Conservation (phyloP, 805 yeast genomes). For the Ogataea haglerorum region DNA sequence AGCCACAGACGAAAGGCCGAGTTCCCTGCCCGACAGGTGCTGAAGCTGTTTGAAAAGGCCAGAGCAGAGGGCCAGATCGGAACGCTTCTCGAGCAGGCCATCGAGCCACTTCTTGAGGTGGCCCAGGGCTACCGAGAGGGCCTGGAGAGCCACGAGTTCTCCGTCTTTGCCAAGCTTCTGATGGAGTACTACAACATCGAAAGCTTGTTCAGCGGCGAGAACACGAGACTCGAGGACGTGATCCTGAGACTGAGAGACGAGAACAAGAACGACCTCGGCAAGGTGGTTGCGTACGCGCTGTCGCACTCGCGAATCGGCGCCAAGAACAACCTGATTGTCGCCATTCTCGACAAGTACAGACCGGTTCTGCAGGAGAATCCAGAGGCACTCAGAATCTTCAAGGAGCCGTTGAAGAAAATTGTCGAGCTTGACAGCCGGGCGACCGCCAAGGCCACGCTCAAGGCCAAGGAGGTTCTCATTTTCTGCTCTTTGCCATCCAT, state of each 20-base stretch:
- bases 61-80: conserved; percentile 47
- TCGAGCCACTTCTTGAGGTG: conserved; percentile 71
- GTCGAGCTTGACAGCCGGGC: conserved; percentile 88
- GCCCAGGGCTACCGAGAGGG: conserved; percentile 73
- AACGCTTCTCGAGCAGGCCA: conserved; percentile 49
- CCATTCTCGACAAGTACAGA: conserved; percentile 79
- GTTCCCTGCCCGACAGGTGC: conserved; percentile 88
- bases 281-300: conserved; percentile 69
- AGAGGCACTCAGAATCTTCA: conserved; percentile 61
- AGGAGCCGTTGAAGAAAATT: conserved; percentile 68
- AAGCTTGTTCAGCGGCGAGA: conserved; percentile 69
- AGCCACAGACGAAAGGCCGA: conserved; percentile 64
- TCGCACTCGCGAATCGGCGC: conserved; percentile 94
- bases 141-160: conserved; percentile 77
- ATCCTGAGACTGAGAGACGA: conserved; percentile 85
- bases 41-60: conserved; percentile 66
- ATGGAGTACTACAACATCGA: conserved; percentile 77
- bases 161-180: conserved; percentile 65
- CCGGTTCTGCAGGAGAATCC: conserved; percentile 72
- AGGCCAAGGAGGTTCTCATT: conserved; percentile 93
- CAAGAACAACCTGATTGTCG: conserved; percentile 84
- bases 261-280: conserved; percentile 67
- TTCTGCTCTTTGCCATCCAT: conserved; percentile 97
- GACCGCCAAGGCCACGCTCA: conserved; percentile 89
- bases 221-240: conserved; percentile 83